phyloP scores from a whole-genome alignment of 495 filamentous ascomycete genomes.

The Penicillium longicatenatum region DNA sequence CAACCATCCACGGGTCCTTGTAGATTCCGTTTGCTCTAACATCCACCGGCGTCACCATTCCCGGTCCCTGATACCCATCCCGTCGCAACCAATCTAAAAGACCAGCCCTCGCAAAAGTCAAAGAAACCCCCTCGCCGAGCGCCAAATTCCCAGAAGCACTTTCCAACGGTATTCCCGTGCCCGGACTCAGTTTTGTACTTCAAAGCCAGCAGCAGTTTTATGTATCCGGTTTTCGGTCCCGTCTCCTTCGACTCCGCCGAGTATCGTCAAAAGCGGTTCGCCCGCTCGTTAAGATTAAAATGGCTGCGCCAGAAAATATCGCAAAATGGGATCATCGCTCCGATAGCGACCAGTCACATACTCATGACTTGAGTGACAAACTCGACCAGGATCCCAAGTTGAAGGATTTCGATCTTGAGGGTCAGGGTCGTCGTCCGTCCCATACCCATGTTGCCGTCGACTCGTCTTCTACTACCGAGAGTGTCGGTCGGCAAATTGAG shows the following conservation, averaged over 20 bases:
- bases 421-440: constrained; percentile 27
- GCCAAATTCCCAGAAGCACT: constrained; percentile 4
- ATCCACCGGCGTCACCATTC: neutral
- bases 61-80: neutral
- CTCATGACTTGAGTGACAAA: constrained; percentile 27
- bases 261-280: constrained; percentile 39
- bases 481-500: constrained; percentile 72
- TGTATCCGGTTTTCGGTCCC: constrained; percentile 36
- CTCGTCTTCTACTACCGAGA: constrained; percentile 40
- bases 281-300: constrained; percentile 43
- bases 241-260: constrained; percentile 32
- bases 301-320: constrained; percentile 37
- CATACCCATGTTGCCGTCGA: constrained; percentile 25
- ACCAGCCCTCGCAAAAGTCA: neutral
- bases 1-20: neutral
- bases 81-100: neutral
- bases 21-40: neutral
- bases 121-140: neutral
- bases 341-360: constrained; percentile 20
- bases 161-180: neutral
- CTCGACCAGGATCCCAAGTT: constrained; percentile 27
- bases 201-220: constrained; percentile 26
- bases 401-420: constrained; percentile 39
- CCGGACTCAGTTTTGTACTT: constrained; percentile 11
- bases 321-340: constrained; percentile 19